Percentiles rank a stretch among this genome's conserved stretches.
phyloP scores from a whole-genome alignment of 192 early-diverging fungal species.

The Lobosporangium transversale region DNA sequence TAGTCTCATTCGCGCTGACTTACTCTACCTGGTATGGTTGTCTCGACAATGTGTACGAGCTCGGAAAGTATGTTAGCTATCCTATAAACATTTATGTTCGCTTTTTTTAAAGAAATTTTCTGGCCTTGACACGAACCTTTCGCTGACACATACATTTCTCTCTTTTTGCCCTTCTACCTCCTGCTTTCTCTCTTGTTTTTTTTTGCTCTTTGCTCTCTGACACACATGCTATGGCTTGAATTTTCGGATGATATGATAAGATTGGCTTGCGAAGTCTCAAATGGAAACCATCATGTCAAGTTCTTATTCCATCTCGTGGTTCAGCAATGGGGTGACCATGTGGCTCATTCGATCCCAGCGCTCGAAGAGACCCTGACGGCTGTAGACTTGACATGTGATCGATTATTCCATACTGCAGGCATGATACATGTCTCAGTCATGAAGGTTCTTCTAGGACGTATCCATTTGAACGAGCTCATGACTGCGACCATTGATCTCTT shows the following conservation, averaged over 20 bases:
- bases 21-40: constrained; percentile 43
- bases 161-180: too few relatives aligned
- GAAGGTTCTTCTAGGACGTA: constrained; percentile 28
- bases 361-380: constrained; percentile 44
- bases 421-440: constrained; percentile 47
- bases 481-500: constrained; percentile 29
- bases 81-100: background rate
- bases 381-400: constrained; percentile 47
- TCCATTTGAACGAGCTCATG: constrained; percentile 42
- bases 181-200: too few relatives aligned
- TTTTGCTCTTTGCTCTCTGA: too few relatives aligned
- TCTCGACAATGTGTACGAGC: constrained; percentile 37
- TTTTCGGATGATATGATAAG: too few relatives aligned
- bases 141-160: too few relatives aligned
- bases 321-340: constrained; percentile 49
- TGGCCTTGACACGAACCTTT: too few relatives aligned
- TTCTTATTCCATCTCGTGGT: constrained; percentile 42
- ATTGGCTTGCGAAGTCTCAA: constrained; percentile 29
- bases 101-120: background rate
- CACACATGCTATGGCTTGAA: too few relatives aligned
- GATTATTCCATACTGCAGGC: constrained; percentile 43
- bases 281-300: constrained; percentile 39
- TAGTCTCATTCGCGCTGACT: constrained; percentile 41
- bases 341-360: constrained; percentile 28
- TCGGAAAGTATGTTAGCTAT: constrained; percentile 28